These are phyloP conservation scores for Cladosporium halotolerans DNA, from an alignment of 2,329 filamentous ascomycete species.

Conservation along the genomic window DNA sequence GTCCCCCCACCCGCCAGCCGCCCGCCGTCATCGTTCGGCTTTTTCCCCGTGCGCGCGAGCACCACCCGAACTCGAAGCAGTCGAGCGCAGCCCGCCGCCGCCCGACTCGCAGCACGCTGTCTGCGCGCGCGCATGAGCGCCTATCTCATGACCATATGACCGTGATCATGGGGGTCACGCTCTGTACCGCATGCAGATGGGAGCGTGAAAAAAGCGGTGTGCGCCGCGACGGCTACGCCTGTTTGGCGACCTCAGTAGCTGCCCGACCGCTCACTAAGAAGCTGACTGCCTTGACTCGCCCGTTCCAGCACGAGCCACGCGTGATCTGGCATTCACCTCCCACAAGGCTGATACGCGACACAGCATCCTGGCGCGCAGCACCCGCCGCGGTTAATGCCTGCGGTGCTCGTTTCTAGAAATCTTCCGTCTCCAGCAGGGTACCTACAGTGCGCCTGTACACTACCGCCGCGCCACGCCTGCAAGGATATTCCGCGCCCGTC, in stretches of 20 bases:
- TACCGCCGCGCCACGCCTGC: neutral
- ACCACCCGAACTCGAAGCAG: too few species aligned
- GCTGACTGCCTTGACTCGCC: neutral
- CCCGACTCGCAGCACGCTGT: too few species aligned
- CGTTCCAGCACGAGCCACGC: slow-evolving; percentile 1
- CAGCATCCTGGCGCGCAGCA: neutral
- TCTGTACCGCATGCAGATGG: neutral
- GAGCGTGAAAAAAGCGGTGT: slow-evolving; percentile 4
- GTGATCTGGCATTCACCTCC: slow-evolving; percentile 5
- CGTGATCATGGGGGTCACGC: neutral
- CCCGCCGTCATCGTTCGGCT: too few species aligned
- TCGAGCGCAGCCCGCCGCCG: too few species aligned
- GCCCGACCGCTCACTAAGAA: neutral
- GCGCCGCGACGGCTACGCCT: neutral
- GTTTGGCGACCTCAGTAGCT: neutral
- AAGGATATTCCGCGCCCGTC: neutral
- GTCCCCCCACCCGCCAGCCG: neutral
- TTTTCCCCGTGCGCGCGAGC: too few species aligned
- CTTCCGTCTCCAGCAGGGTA: neutral
- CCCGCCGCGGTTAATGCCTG: slow-evolving; percentile 1
- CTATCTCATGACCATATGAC: neutral
- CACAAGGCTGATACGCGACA: slow-evolving; percentile 7
- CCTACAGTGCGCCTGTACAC: neutral
- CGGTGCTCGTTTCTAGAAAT: slow-evolving; percentile 10
- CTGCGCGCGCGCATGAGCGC: too few species aligned